Conservation (phyloP, 1,284 basidiomycete species). For the Cronartium ribicola region DNA sequence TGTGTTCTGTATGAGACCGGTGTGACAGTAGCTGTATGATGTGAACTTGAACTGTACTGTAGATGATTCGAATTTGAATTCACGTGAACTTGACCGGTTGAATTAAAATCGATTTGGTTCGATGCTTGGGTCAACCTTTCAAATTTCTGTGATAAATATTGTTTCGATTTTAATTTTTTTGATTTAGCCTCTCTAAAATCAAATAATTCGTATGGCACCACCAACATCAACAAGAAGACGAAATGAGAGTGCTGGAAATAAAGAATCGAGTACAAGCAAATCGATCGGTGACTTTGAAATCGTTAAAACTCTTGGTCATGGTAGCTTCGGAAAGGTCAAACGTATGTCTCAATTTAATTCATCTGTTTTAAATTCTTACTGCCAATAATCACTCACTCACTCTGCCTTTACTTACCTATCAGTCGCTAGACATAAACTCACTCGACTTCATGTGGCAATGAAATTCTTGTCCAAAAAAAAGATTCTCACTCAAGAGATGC, state of each 20-base stretch:
- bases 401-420: not conserved
- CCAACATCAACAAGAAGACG: not conserved
- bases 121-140: too few relatives aligned
- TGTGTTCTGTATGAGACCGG: too few relatives aligned
- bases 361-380: not conserved
- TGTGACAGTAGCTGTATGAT: too few relatives aligned
- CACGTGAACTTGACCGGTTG: too few relatives aligned
- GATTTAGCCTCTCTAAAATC: too few relatives aligned
- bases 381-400: not conserved
- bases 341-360: constrained; percentile 10
- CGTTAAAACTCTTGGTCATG: constrained; percentile 40
- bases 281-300: constrained; percentile 38
- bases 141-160: too few relatives aligned
- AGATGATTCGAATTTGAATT: too few relatives aligned
- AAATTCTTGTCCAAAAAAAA: constrained; percentile 41
- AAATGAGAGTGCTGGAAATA: constrained; percentile 5
- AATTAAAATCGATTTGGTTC: too few relatives aligned
- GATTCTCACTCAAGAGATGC: constrained; percentile 40
- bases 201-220: not conserved
- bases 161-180: too few relatives aligned
- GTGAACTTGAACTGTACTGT: too few relatives aligned
- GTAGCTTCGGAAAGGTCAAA: constrained; percentile 42
- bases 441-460: constrained; percentile 35
- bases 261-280: constrained; percentile 26
- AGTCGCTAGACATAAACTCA: constrained; percentile 39